Conservation (phyloP, 495 filamentous ascomycete species). For the Penicillium canescens region DNA sequence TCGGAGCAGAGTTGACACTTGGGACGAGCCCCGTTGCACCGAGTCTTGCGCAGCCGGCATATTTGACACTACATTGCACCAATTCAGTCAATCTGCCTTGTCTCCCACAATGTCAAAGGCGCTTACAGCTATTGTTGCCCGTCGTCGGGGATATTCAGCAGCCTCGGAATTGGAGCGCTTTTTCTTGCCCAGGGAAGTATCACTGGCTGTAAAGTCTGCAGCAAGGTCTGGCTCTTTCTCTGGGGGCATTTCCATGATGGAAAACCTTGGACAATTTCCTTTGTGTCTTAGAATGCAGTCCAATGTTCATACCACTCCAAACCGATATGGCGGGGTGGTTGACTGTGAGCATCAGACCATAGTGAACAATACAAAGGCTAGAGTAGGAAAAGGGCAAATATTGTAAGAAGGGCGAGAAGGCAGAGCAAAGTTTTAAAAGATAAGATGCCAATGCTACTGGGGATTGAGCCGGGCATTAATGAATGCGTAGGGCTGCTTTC, state of each 20-base stretch:
- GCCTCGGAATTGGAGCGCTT: constrained; percentile 66
- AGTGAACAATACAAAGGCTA: not conserved
- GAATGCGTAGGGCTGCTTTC: not conserved
- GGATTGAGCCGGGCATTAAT: not conserved
- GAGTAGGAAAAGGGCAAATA: not conserved
- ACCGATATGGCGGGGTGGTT: not conserved
- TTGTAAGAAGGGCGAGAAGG: too few relatives aligned
- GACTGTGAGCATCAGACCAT: not conserved
- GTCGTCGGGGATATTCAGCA: constrained; percentile 66
- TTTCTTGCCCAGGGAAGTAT: constrained; percentile 34
- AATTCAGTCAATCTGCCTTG: not conserved
- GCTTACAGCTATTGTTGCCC: constrained; percentile 72
- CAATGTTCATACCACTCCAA: not conserved
- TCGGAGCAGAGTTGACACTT: constrained; percentile 83
- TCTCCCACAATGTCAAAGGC: not conserved
- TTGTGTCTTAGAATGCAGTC: not conserved
- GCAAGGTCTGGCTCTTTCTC: not conserved
- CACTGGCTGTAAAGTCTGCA: not conserved
- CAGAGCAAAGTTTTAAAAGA: too few relatives aligned
- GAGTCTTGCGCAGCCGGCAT: constrained; percentile 78
- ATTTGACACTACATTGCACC: constrained; percentile 66
- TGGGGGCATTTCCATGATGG: not conserved
- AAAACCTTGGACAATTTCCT: not conserved
- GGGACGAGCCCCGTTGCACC: constrained; percentile 80
- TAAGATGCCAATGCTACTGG: too few relatives aligned